A percentile compares a stretch with the other conserved stretches of the same genome.
These are phyloP conservation scores for Solanum lycopersicoides DNA, from an alignment of 257 asterid genomes.

Conservation along the genomic window DNA sequence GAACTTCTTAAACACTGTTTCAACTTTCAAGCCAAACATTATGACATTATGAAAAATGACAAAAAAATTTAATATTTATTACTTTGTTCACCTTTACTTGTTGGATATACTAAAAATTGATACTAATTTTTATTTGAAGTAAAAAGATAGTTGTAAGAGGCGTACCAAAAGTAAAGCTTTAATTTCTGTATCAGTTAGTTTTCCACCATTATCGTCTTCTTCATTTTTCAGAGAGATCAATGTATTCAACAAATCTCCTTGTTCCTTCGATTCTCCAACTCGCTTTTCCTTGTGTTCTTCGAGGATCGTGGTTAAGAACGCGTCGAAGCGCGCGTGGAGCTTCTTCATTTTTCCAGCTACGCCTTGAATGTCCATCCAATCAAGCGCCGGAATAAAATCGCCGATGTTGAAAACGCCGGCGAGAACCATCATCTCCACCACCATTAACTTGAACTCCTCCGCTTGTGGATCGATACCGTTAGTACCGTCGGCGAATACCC, in stretches of 20 bases:
- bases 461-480: constrained; percentile 59
- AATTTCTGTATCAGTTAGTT: constrained; percentile 57
- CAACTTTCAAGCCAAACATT: not conserved
- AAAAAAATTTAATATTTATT: no score
- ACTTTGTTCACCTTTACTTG: not conserved
- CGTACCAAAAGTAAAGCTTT: constrained; percentile 83
- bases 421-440: constrained; percentile 68
- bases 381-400: constrained; percentile 73
- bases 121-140: not conserved
- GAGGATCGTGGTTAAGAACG: constrained; percentile 38
- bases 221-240: constrained; percentile 47
- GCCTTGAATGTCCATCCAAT: constrained; percentile 67
- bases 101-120: no score
- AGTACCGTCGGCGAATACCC: constrained; percentile 45
- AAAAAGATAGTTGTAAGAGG: not conserved
- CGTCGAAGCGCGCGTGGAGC: constrained; percentile 64
- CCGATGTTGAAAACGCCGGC: constrained; percentile 86
- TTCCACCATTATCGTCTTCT: constrained; percentile 32
- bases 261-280: not conserved
- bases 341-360: constrained; percentile 68
- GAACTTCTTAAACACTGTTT: not conserved
- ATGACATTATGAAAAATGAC: not conserved
- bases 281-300: constrained; percentile 45
- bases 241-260: constrained; percentile 41
- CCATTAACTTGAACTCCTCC: constrained; percentile 76